phyloP scores from a whole-genome alignment of 306 rosid genomes.

The Lagenaria siceraria region DNA sequence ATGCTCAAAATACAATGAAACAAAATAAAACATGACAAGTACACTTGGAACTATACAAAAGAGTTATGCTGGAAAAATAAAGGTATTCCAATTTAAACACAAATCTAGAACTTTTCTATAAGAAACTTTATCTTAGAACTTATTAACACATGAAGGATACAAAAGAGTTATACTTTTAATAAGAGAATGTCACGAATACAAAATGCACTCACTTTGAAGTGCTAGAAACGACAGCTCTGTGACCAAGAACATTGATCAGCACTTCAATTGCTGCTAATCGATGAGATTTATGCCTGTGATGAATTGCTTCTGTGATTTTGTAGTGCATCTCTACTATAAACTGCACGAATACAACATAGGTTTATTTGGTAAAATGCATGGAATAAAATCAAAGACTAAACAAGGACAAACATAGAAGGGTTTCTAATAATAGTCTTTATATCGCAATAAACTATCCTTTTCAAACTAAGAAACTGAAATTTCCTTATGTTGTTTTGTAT shows the following conservation, averaged over 20 bases:
- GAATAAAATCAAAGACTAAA: neutral
- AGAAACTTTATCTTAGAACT: neutral
- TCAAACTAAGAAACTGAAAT: neutral
- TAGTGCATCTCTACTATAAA: constrained; percentile 75
- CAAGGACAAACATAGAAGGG: neutral
- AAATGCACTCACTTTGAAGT: constrained; percentile 54
- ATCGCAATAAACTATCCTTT: neutral
- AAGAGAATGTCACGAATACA: neutral
- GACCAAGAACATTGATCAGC: constrained; percentile 53
- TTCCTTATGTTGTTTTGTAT: too few relatives aligned
- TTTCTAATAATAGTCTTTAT: neutral
- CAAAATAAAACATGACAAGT: too few relatives aligned
- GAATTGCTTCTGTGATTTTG: constrained; percentile 70
- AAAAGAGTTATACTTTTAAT: neutral
- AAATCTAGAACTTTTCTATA: neutral
- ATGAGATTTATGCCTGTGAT: constrained; percentile 79
- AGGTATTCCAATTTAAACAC: too few relatives aligned
- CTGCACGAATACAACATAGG: constrained; percentile 35
- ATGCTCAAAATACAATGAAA: too few relatives aligned
- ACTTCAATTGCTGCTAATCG: constrained; percentile 76
- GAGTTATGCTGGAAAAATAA: too few relatives aligned
- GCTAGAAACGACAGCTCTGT: constrained; percentile 66
- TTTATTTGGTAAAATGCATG: constrained; percentile 15
- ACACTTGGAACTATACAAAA: too few relatives aligned
- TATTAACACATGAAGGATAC: neutral